Base-by-base conservation (phyloP, 441 rosid species). In the Manihot esculenta region DNA sequence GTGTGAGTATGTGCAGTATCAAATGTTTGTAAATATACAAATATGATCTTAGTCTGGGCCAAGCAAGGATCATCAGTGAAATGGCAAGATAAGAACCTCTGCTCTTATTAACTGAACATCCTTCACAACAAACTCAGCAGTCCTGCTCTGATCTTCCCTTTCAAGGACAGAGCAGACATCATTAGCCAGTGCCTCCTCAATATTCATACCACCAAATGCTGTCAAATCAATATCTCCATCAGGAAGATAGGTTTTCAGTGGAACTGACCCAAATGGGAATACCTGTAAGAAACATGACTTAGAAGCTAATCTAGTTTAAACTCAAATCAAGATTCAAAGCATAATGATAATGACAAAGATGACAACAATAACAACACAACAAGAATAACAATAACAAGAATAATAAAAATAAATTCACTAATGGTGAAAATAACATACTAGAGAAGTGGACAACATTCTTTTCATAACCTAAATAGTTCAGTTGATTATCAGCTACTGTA, bases 221-320 rank as follows among this genome's bases (percentile, higher is more conserved):
- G 97, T 94, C 84, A 94, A 80, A 78, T 93, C 98, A 77, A 93
- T 93, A 79, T 93, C 98, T 51, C 97, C 97, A 77, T 93, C 98
- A 48, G 98, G 98, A 72, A 93, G 98, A 86, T 93, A 93, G 2
- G 98, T 93, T 83, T 85, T 91, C 80, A 93, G 75, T 3, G 98
- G 98, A 14, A 93, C 98, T 17, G 97, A 93, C 51, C 97, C 97
- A 83, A 85, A 93, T 35, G 97, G 88, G 76, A 81, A 83, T 24
- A 93, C 98, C 97, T 93, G 61, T 15, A 26, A 27, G 14, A 38
- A 48, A 65, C 57, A 49, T 10, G 23, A 49, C 41, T 47, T 15
- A 64, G 23, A 64, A 64, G 20, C 23, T 14, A 64, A n/a, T 45
- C 23, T 24, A 7, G 12, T 24, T 45, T 3, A 13, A 47, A 45